Conservation (phyloP, 2,329 filamentous ascomycete species). For the Aspergillus piperis region DNA sequence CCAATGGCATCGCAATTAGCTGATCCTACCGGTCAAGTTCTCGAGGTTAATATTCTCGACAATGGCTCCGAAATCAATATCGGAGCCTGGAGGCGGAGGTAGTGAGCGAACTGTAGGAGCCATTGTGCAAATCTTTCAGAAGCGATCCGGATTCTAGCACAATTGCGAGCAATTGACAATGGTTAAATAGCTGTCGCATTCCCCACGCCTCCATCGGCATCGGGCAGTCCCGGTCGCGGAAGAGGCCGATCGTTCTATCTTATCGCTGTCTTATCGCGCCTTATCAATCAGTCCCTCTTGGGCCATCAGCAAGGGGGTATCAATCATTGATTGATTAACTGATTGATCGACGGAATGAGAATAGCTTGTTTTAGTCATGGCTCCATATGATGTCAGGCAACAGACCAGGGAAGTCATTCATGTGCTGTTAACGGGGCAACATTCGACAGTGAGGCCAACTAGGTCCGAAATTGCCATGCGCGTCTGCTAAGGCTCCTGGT, state of each 20-base stretch:
- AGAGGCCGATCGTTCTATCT: neutral
- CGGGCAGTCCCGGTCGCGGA: neutral
- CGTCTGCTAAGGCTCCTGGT: neutral
- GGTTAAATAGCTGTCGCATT: neutral
- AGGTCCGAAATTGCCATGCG: neutral
- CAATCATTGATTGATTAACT: no score
- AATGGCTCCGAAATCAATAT: slow-evolving; percentile 62
- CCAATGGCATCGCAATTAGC: no score
- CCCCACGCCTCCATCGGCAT: neutral
- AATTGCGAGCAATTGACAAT: neutral
- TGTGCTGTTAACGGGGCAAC: neutral
- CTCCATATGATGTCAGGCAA: no score
- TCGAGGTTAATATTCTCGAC: slow-evolving; percentile 63
- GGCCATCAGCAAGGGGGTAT: neutral
- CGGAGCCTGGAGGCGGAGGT: slow-evolving; percentile 30
- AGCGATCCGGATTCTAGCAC: neutral
- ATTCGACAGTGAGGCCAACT: neutral
- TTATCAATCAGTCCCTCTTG: neutral
- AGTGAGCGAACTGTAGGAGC: slow-evolving; percentile 26
- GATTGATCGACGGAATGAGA: no score
- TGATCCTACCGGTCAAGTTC: slow-evolving; percentile 59
- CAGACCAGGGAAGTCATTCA: no score
- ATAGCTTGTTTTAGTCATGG: no score
- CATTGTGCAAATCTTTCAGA: neutral
- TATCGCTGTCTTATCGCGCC: neutral